Base-by-base conservation (phyloP, 768 basidiomycete species). In the Mycena maculata region DNA sequence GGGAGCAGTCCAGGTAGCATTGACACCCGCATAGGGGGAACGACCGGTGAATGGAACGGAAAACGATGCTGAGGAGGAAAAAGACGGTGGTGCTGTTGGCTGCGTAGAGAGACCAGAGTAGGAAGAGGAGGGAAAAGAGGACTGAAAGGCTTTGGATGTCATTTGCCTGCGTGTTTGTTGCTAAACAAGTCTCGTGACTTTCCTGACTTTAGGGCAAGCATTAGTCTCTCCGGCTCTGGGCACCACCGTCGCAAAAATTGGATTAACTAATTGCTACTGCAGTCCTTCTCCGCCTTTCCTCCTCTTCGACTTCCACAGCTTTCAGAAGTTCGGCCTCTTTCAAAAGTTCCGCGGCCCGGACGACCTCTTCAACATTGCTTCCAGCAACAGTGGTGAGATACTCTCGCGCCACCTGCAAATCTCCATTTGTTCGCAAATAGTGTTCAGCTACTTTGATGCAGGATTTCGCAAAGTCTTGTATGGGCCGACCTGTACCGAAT, bases 301-400 rank as follows among this genome's bases (percentile, higher is more conserved):
- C 65, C 63, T 54, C 54, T n/a, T n/a, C n/a, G n/a, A n/a, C n/a
- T n/a, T n/a, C n/a, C n/a, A n/a, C n/a, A n/a, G 66, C 64, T 76
- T 44, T 74, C 73, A 54, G 77, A 44, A 71, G 63, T 67, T 86
- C 87, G 22, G 90, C 79, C 23, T 77, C 79, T 73, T 92, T 92
- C 65, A 95, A 78, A 75, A 93, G 77, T 44, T 94, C 93, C 44
- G 88, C 83, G 0, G 93, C 95, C 60, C 84, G 85, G 15, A 85
- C 86, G 20, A 92, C 92, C 72, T 96, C 94, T 73, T 94, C 93
- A 13, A 88, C 88, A 78, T 96, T 95, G 73, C 92, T 95, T 49
- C 79, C 79, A 4, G 92, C 89, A 28, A 98, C 88, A 52, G 83
- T 83, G 64, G 94, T 88, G 31, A 95, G 82, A 76, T 91, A 92